Conservation (phyloP, 371 early-diverging fungal species). For the Mortierella sp. region DNA sequence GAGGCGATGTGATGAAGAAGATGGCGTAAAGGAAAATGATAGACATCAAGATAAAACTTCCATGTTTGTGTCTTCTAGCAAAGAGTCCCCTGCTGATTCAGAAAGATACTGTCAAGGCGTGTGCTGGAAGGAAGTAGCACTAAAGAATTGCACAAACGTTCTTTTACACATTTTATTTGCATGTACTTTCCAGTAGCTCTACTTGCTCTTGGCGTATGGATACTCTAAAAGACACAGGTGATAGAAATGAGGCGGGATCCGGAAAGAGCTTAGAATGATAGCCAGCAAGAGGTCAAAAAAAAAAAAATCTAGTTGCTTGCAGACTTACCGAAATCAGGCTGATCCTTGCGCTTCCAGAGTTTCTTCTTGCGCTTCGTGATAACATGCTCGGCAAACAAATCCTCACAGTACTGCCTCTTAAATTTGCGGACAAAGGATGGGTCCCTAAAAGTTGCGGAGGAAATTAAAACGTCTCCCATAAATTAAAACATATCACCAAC, state of each 20-base stretch:
- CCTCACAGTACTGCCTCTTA: slow-evolving; percentile 82
- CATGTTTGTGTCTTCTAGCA: too few relatives aligned
- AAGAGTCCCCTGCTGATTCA: too few relatives aligned
- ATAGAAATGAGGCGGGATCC: too few relatives aligned
- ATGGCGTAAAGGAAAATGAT: too few relatives aligned
- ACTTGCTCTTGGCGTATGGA: slow-evolving; percentile 32
- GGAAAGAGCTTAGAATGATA: too few relatives aligned
- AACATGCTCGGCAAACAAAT: slow-evolving; percentile 82
- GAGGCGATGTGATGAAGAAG: too few relatives aligned
- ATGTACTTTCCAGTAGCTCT: neutral
- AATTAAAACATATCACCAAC: neutral
- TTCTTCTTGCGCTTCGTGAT: slow-evolving; percentile 76
- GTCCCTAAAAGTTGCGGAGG: slow-evolving; percentile 64
- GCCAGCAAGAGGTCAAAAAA: neutral
- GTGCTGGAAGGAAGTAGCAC: too few relatives aligned
- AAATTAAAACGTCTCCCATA: neutral
- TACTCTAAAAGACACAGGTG: slow-evolving; percentile 14
- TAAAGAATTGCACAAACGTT: too few relatives aligned
- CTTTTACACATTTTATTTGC: too few relatives aligned
- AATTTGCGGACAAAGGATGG: slow-evolving; percentile 88
- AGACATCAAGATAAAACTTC: too few relatives aligned
- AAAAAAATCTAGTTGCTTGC: neutral
- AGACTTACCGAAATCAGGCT: slow-evolving; percentile 36
- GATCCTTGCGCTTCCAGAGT: slow-evolving; percentile 87
- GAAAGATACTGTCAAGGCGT: too few relatives aligned